These are phyloP conservation scores for Psilocybe subaeruginosa DNA, from an alignment of 768 basidiomycete genomes.

Conservation along the genomic window DNA sequence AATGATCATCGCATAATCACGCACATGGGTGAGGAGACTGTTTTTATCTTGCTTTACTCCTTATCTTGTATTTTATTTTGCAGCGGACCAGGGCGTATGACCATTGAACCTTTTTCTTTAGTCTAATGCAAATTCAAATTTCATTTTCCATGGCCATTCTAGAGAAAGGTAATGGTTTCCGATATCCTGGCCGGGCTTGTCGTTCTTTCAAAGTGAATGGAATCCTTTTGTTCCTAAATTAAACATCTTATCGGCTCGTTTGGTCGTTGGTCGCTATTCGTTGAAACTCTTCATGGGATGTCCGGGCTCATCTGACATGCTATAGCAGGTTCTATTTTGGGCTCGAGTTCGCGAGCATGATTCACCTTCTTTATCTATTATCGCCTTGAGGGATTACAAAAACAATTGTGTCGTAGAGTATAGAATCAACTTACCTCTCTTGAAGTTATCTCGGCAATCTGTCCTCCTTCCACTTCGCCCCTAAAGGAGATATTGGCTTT, in stretches of 20 bases:
- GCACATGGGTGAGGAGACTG: slow-evolving; percentile 4
- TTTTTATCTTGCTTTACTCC: slow-evolving; percentile 3
- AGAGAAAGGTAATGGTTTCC: neutral
- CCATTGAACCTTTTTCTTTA: neutral
- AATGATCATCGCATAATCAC: neutral
- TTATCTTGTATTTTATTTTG: slow-evolving; percentile 5
- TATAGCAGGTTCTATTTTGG: neutral
- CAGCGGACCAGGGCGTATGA: neutral
- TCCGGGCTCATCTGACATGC: neutral
- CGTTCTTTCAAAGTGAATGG: too few species aligned
- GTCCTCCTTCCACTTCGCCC: too few species aligned
- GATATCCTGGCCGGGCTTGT: neutral
- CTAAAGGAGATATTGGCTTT: too few species aligned
- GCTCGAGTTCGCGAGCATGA: neutral
- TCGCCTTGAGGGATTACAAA: neutral
- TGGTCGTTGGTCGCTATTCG: neutral
- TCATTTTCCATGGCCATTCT: neutral
- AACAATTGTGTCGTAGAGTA: too few species aligned
- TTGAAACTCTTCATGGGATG: neutral
- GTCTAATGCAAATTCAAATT: neutral
- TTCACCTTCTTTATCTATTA: neutral
- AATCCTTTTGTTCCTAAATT: neutral
- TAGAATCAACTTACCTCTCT: too few species aligned
- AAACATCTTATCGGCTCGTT: neutral
- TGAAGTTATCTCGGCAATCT: too few species aligned